Evolutionary conservation across 768 basidiomycete species (phyloP).

Genomic region (Podaxis carcinomalis): DNA sequence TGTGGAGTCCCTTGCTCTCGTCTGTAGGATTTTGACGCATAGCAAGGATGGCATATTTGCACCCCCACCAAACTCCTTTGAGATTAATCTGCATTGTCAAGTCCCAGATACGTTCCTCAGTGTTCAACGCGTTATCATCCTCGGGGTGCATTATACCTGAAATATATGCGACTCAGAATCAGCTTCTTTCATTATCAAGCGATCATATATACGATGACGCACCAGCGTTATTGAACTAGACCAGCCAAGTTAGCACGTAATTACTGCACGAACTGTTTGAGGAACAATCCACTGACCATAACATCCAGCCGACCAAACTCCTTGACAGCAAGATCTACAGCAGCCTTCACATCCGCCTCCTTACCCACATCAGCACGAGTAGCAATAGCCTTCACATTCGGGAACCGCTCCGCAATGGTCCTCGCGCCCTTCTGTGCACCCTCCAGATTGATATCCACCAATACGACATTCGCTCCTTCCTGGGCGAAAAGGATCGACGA

Average conservation of each 20-base stretch:
- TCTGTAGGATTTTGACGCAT: conserved; percentile 94
- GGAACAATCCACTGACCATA: conserved; percentile 55
- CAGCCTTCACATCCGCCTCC: conserved; percentile 79
- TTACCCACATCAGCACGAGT: conserved; percentile 84
- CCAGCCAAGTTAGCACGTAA: neutral
- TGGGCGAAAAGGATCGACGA: conserved; percentile 91
- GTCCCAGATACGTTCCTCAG: conserved; percentile 96
- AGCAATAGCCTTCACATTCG: conserved; percentile 65
- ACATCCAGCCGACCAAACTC: conserved; percentile 93
- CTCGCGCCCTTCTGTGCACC: conserved; percentile 67
- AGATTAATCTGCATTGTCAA: conserved; percentile 91
- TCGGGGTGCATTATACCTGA: conserved; percentile 96
- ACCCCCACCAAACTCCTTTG: conserved; percentile 99
- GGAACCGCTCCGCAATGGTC: conserved; percentile 60
- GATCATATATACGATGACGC: conserved; percentile 7
- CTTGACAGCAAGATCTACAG: conserved; percentile 74
- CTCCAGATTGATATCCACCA: conserved; percentile 81
- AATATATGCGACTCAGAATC: neutral
- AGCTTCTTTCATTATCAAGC: neutral
- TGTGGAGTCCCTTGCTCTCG: conserved; percentile 69
- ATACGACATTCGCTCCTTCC: conserved; percentile 89
- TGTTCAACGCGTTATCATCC: conserved; percentile 94
- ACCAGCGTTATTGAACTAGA: conserved; percentile 94
- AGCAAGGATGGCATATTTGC: conserved; percentile 94
- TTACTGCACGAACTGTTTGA: neutral